Conservation (phyloP, 257 asterid species). For the Lavandula angustifolia region DNA sequence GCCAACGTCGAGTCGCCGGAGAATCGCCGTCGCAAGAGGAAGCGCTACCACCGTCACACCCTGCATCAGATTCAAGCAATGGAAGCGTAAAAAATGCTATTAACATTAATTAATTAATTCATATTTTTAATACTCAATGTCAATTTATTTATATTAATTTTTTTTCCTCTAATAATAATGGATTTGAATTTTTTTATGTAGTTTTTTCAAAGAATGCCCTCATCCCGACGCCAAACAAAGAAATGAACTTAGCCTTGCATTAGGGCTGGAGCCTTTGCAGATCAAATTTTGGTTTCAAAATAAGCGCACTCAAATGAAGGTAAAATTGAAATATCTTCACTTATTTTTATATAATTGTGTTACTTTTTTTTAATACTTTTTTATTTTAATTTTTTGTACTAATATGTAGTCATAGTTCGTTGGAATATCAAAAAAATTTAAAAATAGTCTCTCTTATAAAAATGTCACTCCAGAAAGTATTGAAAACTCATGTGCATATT, state of each 20-base stretch:
- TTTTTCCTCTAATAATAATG: background rate
- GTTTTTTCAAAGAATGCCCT: conserved; percentile 39
- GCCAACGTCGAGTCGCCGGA: background rate
- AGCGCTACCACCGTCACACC: conserved; percentile 51
- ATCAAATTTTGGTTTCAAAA: conserved; percentile 57
- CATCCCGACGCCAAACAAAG: conserved; percentile 37
- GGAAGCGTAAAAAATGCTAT: conserved; percentile 43
- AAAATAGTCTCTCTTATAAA: no score
- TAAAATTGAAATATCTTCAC: conserved; percentile 10
- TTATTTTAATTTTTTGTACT: no score
- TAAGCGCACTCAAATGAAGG: conserved; percentile 50
- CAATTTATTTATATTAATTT: background rate
- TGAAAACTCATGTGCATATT: no score
- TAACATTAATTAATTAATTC: no score
- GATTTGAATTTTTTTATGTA: background rate
- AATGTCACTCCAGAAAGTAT: no score
- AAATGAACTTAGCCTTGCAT: conserved; percentile 26
- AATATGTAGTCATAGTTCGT: no score
- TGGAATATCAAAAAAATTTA: no score
- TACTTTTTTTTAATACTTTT: no score
- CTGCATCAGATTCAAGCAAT: conserved; percentile 45
- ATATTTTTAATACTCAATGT: background rate
- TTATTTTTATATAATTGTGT: no score
- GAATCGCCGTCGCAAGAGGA: conserved; percentile 32
- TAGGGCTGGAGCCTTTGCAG: conserved; percentile 44